phyloP scores from a whole-genome alignment of 352 stramenopile genomes.

The Phytopythium delawarense region DNA sequence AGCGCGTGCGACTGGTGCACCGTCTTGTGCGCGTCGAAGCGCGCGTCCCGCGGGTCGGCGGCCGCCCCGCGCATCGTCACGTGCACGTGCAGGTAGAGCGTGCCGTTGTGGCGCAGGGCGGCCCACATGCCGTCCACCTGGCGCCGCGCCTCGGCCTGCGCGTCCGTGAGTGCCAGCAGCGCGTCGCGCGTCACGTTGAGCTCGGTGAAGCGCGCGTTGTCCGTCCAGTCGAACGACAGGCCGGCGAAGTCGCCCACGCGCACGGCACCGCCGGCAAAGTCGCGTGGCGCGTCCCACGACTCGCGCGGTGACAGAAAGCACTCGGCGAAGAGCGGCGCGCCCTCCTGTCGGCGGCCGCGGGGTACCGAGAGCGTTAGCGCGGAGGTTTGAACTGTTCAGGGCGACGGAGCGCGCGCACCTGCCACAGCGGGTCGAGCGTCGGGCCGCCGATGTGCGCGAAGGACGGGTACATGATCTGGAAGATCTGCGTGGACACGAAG shows the following conservation, averaged over 20 bases:
- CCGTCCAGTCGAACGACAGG: conserved; percentile 67
- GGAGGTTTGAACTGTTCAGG: no score
- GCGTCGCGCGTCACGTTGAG: conserved; percentile 42
- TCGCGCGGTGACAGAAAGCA: conserved; percentile 51
- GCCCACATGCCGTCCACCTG: conserved; percentile 28
- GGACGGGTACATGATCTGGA: conserved; percentile 65
- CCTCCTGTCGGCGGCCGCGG: conserved; percentile 19
- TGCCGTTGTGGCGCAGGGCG: conserved; percentile 41
- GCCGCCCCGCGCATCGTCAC: conserved; percentile 53
- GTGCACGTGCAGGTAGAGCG: conserved; percentile 70
- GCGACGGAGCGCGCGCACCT: conserved; percentile 13
- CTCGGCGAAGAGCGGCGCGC: conserved; percentile 46
- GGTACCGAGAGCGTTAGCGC: no score
- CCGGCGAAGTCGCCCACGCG: conserved; percentile 46
- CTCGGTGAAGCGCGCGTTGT: conserved; percentile 47
- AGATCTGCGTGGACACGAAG: conserved; percentile 54
- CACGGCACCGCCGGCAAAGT: conserved; percentile 37
- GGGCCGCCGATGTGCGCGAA: conserved; percentile 38
- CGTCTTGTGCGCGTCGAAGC: conserved; percentile 52
- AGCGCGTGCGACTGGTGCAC: conserved; percentile 67
- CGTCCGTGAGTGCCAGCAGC: conserved; percentile 11
- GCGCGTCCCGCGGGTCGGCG: conserved; percentile 28
- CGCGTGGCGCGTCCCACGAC: conserved; percentile 32
- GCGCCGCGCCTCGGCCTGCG: neutral
- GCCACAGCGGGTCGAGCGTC: conserved; percentile 64